Base-by-base conservation (phyloP, 116 monocot species). In the Phalaenopsis hybrid region DNA sequence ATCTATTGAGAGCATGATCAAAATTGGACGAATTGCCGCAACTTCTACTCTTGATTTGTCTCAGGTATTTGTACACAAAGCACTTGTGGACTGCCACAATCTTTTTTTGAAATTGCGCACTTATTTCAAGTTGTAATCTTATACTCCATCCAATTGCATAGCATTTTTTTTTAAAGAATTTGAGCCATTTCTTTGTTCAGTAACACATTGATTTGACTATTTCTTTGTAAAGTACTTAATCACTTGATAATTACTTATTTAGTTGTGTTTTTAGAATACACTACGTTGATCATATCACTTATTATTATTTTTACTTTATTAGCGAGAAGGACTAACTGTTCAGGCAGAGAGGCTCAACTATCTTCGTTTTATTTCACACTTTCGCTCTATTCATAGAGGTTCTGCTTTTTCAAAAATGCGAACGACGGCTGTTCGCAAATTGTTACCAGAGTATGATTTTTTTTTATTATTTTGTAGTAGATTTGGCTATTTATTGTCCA, bases 361-460 rank as follows among this genome's bases (percentile, higher is more conserved):
- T 81, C 84, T 87, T 61, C 91, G 97, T 68, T 97, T 86, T 72
- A 81, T 97, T 44, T 94, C 97, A 43, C 94, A 94, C 84, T 97
- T 97, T 82, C 88, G 94, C 34, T 87, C 94, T 75, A 92, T 97
- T 55, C 97, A 97, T 81, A 91, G 97, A 87, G 97, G 97, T 73
- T 78, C 94, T 89, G 63, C 89, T 86, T 91, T 97, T 91, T 89
- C 92, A n/a, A 91, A 90, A 88, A 90, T 94, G 93, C 92, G 97
- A 13, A 92, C 89, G 46, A 94, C 94, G 85, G 84, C 76, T 80
- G 97, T 97, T 8, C 84, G 97, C n/a, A 97, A 97, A 80, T 83
- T 97, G 80, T 87, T 97, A 21, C 97, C 97, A 45, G 97, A 97
- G 97, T 97, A 96, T 86, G 94, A 78, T 80, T 41, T 1, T 65